phyloP scores from a whole-genome alignment of 2,329 filamentous ascomycete genomes.

The Claviceps arundinis region DNA sequence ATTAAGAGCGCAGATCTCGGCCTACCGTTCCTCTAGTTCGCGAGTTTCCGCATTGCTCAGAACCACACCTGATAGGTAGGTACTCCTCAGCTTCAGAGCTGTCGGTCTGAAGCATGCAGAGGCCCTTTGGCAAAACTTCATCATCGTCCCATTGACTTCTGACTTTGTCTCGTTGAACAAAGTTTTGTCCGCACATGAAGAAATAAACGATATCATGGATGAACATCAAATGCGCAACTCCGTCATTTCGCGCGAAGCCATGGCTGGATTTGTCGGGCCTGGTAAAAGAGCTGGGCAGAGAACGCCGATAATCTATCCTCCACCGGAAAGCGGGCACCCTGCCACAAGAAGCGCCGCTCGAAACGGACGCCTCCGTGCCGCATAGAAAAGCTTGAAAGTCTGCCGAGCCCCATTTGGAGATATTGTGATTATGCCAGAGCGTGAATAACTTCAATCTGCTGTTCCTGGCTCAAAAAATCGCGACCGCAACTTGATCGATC shows the following conservation, averaged over 20 bases:
- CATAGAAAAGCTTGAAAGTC: conserved; percentile 35
- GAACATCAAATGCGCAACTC: conserved; percentile 69
- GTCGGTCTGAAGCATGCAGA: conserved; percentile 33
- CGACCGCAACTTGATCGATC: conserved; percentile 59
- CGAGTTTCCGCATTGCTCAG: conserved; percentile 41
- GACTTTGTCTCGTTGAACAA: conserved; percentile 66
- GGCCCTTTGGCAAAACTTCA: conserved; percentile 44
- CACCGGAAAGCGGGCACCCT: conserved; percentile 51
- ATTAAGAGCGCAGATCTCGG: conserved; percentile 46
- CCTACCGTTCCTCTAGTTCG: conserved; percentile 57
- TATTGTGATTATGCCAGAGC: conserved; percentile 59
- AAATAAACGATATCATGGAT: conserved; percentile 79
- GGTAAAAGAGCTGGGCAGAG: conserved; percentile 46
- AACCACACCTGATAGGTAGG: conserved; percentile 40
- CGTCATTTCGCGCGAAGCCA: conserved; percentile 77
- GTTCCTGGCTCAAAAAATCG: conserved; percentile 25
- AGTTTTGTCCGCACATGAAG: conserved; percentile 15
- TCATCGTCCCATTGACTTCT: conserved; percentile 65
- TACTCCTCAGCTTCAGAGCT: conserved; percentile 44
- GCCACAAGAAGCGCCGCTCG: conserved; percentile 55
- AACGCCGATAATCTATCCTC: conserved; percentile 70
- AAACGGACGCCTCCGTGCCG: conserved; percentile 28
- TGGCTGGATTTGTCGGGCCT: conserved; percentile 75
- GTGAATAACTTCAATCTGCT: conserved; percentile 54
- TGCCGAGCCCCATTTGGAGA: conserved; percentile 82